Evolutionary conservation across 192 early-diverging fungal genomes (phyloP), one percentile per base, ranked within the genome.

Genomic region (Piromyces finnis): DNA sequence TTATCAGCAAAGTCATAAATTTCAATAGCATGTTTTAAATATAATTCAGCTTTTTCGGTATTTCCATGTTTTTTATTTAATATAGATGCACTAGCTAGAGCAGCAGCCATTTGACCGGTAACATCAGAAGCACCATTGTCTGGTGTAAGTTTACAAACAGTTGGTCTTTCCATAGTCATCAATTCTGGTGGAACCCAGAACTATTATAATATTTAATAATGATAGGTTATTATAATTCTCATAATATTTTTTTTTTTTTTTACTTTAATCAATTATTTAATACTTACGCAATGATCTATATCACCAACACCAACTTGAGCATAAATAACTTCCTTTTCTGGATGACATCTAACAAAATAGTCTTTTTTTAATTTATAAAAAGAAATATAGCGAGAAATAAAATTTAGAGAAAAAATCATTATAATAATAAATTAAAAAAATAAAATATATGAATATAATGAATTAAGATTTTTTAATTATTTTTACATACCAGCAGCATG

Each of bases 341-440:
- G 87, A 81, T 91, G 89, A 7, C 89, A 88, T 68, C 88, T 87
- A 35, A 89, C 87, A 59, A 91, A 59, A 88, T 89, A 91, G 79
- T 91, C 89, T 78, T 85, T 91, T 30, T 89, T 88, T 88, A 88
- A 90, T 68, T 51, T 22, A 14, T 22, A 22, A 14, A 22, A 51
- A 22, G 22, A 17, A 51, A 51, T 2, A 17, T n/a, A n/a, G n/a
- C n/a, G n/a, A n/a, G n/a, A n/a, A n/a, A n/a, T n/a, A n/a, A n/a
- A n/a, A n/a, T n/a, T n/a, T n/a, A n/a, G n/a, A n/a, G n/a, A n/a
- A n/a, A n/a, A n/a, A n/a, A n/a, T n/a, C n/a, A n/a, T n/a, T n/a
- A n/a, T n/a, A n/a, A n/a, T n/a, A n/a, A n/a, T n/a, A n/a, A n/a
- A n/a, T n/a, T n/a, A n/a, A n/a, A n/a, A n/a, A n/a, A n/a, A n/a